Percentiles rank a stretch among this genome's conserved stretches.
Conservation (phyloP, 73 alveolate species). For the Tetrahymena borealis region DNA sequence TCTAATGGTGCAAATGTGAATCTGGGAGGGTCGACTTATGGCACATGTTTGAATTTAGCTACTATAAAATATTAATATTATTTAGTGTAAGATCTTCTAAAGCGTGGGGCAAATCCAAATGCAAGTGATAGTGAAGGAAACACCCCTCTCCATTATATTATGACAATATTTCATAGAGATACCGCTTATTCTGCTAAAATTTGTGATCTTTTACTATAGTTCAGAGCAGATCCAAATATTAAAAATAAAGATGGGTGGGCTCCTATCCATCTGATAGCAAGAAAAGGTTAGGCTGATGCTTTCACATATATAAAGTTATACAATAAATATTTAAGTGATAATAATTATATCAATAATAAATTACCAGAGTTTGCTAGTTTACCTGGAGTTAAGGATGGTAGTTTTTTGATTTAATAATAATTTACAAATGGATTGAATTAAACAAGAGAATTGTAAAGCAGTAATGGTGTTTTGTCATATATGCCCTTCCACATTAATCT, state of each 20-base stretch:
- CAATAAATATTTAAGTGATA: slow-evolving; percentile 10
- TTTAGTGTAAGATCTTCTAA: neutral
- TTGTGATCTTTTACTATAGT: slow-evolving; percentile 11
- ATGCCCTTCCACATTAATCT: neutral
- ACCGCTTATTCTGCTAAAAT: neutral
- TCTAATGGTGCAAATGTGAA: neutral
- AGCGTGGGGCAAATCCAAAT: slow-evolving; percentile 11
- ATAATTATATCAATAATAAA: neutral
- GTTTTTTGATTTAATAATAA: neutral
- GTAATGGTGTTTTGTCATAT: neutral
- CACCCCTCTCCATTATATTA: slow-evolving; percentile 49
- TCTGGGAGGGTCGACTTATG: neutral
- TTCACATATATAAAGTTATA: slow-evolving; percentile 38
- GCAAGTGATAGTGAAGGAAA: slow-evolving; percentile 51
- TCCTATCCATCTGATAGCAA: slow-evolving; percentile 61
- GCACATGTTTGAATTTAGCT: neutral
- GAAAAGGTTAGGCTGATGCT: slow-evolving; percentile 52
- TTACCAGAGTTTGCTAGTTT: neutral
- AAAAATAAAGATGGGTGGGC: slow-evolving; percentile 49
- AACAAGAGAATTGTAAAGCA: neutral
- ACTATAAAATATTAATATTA: neutral
- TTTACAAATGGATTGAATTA: neutral
- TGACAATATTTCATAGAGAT: slow-evolving; percentile 49
- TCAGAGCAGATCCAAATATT: slow-evolving; percentile 40
- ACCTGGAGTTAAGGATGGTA: neutral